Percentiles rank a stretch among this genome's conserved stretches.
Evolutionary conservation across 139 green algal genomes (phyloP).

Genomic region (Auxenochlorella pyrenoidosa): DNA sequence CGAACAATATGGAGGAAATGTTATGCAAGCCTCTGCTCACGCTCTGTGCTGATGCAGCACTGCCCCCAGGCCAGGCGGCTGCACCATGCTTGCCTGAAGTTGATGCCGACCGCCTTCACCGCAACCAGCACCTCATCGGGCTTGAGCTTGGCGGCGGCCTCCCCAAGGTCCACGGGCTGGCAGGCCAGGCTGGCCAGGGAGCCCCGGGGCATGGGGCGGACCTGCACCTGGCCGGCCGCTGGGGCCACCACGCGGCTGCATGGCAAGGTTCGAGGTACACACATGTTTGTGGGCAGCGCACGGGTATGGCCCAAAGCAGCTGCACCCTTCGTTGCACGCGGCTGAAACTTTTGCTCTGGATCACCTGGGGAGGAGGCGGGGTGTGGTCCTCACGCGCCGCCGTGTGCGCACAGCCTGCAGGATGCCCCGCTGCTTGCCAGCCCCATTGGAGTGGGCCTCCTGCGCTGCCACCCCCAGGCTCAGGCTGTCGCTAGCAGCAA

Average conservation of each 20-base stretch:
- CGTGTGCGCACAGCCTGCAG: background rate
- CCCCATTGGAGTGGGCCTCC: background rate
- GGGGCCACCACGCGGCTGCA: conserved; percentile 28
- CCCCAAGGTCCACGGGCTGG: conserved; percentile 22
- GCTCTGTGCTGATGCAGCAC: no score
- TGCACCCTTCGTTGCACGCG: no score
- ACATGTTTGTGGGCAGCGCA: no score
- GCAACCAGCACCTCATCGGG: conserved; percentile 39
- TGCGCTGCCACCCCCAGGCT: background rate
- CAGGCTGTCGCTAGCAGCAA: background rate
- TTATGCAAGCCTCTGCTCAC: no score
- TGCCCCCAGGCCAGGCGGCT: background rate
- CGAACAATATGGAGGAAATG: no score
- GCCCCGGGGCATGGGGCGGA: conserved; percentile 59
- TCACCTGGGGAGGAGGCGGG: conserved; percentile 33
- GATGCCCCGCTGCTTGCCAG: background rate
- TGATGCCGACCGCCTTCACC: conserved; percentile 67
- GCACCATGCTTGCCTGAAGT: conserved; percentile 49
- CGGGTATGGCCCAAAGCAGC: no score
- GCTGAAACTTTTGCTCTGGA: no score
- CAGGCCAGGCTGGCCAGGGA: conserved; percentile 67
- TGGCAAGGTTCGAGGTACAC: background rate
- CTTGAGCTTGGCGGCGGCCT: conserved; percentile 8
- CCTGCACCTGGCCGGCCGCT: conserved; percentile 38
- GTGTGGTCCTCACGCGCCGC: background rate